These are phyloP conservation scores for Clonostachys sp. DNA, from an alignment of 2,329 filamentous ascomycete species.

Conservation along the genomic window DNA sequence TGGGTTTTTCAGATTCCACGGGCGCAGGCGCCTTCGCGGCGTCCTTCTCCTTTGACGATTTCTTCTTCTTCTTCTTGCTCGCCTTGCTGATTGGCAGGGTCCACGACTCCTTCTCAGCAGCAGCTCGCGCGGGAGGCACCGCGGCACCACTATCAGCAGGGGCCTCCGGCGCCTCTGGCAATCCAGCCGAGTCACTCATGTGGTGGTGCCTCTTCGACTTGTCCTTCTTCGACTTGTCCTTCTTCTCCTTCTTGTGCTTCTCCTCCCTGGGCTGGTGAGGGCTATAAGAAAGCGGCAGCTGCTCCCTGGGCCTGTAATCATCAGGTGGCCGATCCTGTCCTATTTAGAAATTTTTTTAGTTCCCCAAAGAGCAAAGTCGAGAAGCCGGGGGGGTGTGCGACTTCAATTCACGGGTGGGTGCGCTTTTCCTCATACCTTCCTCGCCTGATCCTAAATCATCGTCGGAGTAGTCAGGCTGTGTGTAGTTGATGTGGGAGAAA, in stretches of 20 bases:
- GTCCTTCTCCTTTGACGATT: conserved; percentile 7
- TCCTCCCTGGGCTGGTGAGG: not conserved
- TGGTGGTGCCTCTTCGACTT: too few relatives aligned
- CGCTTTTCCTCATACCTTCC: conserved; percentile 1
- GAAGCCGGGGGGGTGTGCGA: too few relatives aligned
- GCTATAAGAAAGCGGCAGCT: not conserved
- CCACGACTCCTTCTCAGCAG: too few relatives aligned
- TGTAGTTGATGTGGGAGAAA: conserved; percentile 5
- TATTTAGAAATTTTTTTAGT: too few relatives aligned
- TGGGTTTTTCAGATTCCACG: not conserved
- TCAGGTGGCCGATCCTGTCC: not conserved
- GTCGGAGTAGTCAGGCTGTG: conserved; percentile 3
- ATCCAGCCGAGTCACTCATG: too few relatives aligned
- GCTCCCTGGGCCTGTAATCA: conserved; percentile 1
- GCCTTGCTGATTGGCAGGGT: too few relatives aligned
- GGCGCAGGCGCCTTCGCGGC: not conserved
- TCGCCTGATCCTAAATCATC: conserved; percentile 1
- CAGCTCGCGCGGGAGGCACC: too few relatives aligned
- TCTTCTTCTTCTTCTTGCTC: conserved; percentile 3
- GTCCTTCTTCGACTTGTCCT: conserved; percentile 8
- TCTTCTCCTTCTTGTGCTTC: conserved; percentile 3
- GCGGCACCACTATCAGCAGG: too few relatives aligned
- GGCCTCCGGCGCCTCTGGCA: too few relatives aligned
- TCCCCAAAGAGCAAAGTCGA: too few relatives aligned
- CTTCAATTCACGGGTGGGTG: too few relatives aligned